Base-by-base conservation (phyloP, 176 grass and related monocot genomes). In the Tuctoria greenei region DNA sequence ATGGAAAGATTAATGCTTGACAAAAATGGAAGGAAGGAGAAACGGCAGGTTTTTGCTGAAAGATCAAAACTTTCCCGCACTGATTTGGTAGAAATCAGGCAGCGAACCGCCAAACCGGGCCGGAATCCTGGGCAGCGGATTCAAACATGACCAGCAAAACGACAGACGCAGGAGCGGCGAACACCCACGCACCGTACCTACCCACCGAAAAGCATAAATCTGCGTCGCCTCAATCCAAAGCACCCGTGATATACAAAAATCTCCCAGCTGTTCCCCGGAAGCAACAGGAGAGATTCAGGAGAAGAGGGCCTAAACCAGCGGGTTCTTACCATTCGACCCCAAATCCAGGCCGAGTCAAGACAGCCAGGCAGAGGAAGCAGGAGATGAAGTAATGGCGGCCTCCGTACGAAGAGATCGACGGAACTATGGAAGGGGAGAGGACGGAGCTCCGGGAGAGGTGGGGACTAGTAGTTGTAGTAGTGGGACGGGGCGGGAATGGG, bases 261-360 rank as follows among this genome's bases (percentile, higher is more conserved):
- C 5, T 6, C 10, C 31, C 6, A 7, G 20, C 6, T 23, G 61
- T 62, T 41, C 14, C 28, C 42, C 20, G 16, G 16, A 50, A 8
- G 13, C 27, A 50, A 50, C 37, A 47, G 9, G 63, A 21, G 6
- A 67, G 65, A 76, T 85, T 81, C 46, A 18, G 65, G 55, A 4
- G 15, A 34, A 4, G 47, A 37, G 9, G 18, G 67, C 25, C 18
- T 11, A 35, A 36, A 38, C 12, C 10, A 1, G n/a, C 0, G 67
- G 67, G 42, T 39, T 66, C 84, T 69, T 50, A 86, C 84, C 84
- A 69, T 81, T 38, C 84, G 57, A 71, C 67, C 26, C 27, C 0
- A 31, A 57, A 28, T 24, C 63, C 1, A 55, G 6, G 11, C 20
- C 47, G 44, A 46, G 44, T 18, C 47, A 18, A 18, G 18, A 46